Evolutionary conservation across 257 asterid genomes (phyloP), one percentile per base, ranked within the genome.

Genomic region (Gentiana dahurica): DNA sequence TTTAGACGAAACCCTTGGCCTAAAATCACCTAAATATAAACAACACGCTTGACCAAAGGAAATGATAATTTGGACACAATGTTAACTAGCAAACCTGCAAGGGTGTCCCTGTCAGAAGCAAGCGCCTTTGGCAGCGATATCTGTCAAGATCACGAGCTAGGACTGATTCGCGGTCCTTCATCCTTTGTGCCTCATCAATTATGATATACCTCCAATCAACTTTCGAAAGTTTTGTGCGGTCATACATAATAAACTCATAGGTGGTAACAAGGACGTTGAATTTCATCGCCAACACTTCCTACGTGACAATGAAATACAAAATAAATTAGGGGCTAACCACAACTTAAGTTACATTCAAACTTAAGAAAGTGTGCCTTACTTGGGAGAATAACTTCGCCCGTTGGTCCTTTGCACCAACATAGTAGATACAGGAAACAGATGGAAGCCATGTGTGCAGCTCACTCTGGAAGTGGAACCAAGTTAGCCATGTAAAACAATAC

Each of bases 101-200:
- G 36, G 99, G 99, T 50, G 99, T 92, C 68, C 99, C 99, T 2
- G 99, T 92, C 68, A 92, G 86, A 78, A 92, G 97, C 79, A 92
- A 81, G 65, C 99, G 95, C 79, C 99, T 86, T 74, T 92, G 99
- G 77, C 99, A 92, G 67, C 97, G 95, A 71, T 92, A 92, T 73
- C 90, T 82, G 79, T 92, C 99, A 71, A 92, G 95, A 81, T 92
- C 99, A 66, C 99, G 99, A 72, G 99, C 97, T 68, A 92, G 83
- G 62, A 92, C 99, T 2, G 99, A 92, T 59, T 92, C 97, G 67
- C 99, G 84, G 64, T 92, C 97, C 77, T 92, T 92, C 99, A 92
- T 92, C 65, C 99, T 71, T 74, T 92, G 99, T 50, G 99, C 99
- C 78, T 92, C 99, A 73, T 92, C 99, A 75, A 92, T 92, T 72